A percentile compares a stretch with the other conserved stretches of the same genome.
phyloP scores from a whole-genome alignment of 164 flowering plant genomes.

The Protea cynaroides region DNA sequence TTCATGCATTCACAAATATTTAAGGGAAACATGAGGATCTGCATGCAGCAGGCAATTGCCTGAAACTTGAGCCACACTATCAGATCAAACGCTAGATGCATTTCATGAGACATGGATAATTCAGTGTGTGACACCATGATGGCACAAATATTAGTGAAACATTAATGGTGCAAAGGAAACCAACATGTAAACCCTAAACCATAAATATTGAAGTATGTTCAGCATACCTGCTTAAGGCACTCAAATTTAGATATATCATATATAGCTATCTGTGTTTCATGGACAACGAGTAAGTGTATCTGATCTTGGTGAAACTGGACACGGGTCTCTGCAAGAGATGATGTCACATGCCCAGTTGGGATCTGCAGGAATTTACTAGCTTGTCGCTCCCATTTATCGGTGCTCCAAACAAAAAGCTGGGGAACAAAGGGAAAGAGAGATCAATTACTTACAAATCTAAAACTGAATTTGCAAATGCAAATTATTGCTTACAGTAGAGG shows the following conservation, averaged over 20 bases:
- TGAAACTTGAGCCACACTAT: no score
- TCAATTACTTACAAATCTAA: background rate
- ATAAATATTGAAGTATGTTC: background rate
- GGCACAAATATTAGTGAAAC: background rate
- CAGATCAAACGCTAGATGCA: no score
- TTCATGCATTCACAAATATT: no score
- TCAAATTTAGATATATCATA: slow-evolving; percentile 77
- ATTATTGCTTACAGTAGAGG: background rate
- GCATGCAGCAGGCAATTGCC: no score
- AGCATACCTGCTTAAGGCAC: slow-evolving; percentile 67
- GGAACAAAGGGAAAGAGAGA: background rate
- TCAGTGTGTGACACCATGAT: no score
- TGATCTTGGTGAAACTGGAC: slow-evolving; percentile 93
- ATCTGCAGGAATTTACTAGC: slow-evolving; percentile 52
- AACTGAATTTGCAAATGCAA: background rate
- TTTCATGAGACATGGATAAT: no score
- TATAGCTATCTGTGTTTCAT: slow-evolving; percentile 86
- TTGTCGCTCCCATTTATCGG: slow-evolving; percentile 89
- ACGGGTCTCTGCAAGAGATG: slow-evolving; percentile 68
- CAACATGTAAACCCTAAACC: background rate
- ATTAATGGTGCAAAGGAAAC: background rate
- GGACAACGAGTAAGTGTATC: slow-evolving; percentile 69
- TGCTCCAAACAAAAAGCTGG: slow-evolving; percentile 89
- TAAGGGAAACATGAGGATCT: no score
- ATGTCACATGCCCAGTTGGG: slow-evolving; percentile 46